These are phyloP conservation scores for Cinnamomum chago DNA, from an alignment of 164 flowering plant genomes.

Conservation along the genomic window DNA sequence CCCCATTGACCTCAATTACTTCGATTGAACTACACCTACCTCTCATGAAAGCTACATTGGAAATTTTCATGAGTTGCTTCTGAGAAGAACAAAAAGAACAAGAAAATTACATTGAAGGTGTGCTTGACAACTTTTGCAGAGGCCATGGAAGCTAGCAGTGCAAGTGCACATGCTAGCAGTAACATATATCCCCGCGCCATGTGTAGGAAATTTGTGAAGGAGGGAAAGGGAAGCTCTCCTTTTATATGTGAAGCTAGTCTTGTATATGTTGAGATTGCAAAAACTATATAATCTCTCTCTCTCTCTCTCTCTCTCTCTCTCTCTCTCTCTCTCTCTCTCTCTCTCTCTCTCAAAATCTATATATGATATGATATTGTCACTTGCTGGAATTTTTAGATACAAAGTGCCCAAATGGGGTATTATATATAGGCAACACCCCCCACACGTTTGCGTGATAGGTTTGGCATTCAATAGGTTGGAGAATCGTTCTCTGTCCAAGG, in stretches of 20 bases:
- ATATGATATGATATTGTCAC: not conserved
- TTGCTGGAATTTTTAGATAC: not conserved
- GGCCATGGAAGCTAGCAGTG: constrained; percentile 16
- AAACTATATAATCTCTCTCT: not conserved
- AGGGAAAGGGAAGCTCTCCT: not conserved
- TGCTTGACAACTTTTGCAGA: constrained; percentile 22
- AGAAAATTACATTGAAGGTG: constrained; percentile 21
- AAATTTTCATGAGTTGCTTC: not conserved
- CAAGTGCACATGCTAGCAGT: constrained; percentile 7
- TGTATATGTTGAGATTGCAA: not conserved
- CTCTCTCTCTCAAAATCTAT: not conserved
- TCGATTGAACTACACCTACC: not conserved
- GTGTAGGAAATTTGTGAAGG: not conserved
- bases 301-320: too few species aligned
- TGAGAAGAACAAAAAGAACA: not conserved
- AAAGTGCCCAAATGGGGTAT: not conserved
- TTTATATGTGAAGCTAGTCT: not conserved
- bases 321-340: too few species aligned
- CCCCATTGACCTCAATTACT: not conserved
- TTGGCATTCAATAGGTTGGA: not conserved
- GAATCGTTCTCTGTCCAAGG: too few species aligned
- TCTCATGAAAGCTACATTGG: not conserved
- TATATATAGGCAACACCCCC: not conserved
- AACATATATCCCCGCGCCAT: constrained; percentile 13
- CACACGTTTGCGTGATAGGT: constrained; percentile 14